Evolutionary conservation across 805 yeast species (phyloP).

Genomic region (Candida berthetii): DNA sequence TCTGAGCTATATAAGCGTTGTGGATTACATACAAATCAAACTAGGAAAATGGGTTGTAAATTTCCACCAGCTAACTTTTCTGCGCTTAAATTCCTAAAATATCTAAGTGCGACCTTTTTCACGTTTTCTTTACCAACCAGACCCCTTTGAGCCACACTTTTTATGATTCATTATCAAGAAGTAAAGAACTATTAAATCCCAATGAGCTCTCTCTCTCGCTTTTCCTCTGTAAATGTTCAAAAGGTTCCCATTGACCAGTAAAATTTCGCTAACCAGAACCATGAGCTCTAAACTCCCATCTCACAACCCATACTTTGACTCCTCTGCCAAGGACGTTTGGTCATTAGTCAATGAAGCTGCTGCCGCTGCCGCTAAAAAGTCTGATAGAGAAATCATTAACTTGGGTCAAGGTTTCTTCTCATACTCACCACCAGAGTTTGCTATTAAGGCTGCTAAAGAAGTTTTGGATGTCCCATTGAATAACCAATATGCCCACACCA

Average conservation of each 20-base stretch:
- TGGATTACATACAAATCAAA: too few relatives aligned
- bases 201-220: neutral
- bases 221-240: neutral
- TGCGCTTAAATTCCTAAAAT: too few relatives aligned
- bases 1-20: too few relatives aligned
- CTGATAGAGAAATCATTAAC: conserved; percentile 77
- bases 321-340: conserved; percentile 89
- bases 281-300: conserved; percentile 27
- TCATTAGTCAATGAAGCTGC: conserved; percentile 93
- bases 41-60: too few relatives aligned
- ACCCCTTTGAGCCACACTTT: neutral
- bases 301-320: conserved; percentile 64
- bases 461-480: conserved; percentile 68
- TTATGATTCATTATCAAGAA: too few relatives aligned
- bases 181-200: too few relatives aligned
- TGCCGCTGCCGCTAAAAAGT: conserved; percentile 60
- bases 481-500: conserved; percentile 91
- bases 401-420: conserved; percentile 98
- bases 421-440: conserved; percentile 93
- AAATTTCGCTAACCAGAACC: conserved; percentile 1
- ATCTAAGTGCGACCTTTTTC: too few relatives aligned
- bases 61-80: too few relatives aligned
- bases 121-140: too few relatives aligned
- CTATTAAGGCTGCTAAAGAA: conserved; percentile 70
- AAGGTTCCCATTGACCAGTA: neutral